Base-by-base conservation (phyloP, 2,329 filamentous ascomycete species). In the Fusarium liriodendri region DNA sequence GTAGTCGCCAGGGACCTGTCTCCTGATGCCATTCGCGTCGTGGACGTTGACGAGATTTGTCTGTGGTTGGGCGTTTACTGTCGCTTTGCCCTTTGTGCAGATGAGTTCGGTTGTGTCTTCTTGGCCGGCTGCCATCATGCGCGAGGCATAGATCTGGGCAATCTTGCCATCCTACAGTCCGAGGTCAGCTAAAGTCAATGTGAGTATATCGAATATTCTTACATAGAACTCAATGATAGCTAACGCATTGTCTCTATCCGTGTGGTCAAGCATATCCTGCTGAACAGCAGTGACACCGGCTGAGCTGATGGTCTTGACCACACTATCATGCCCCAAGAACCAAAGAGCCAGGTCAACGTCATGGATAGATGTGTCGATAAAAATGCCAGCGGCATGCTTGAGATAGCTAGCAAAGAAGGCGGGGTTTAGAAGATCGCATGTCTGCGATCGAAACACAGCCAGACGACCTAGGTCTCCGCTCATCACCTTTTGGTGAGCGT, bases 81-180 rank as follows among this genome's bases (percentile, higher is more conserved):
- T 47, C 14, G 55, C 20, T 6, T 59, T 60, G 18, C 52, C 62
- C 14, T 52, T 60, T 18, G 54, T 47, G 20, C 62, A 57, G 33
- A 65, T 65, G n/a, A 62, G 45, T 27, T 62, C 60, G 32, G 60
- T 54, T 16, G 60, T 62, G 60, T 62, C 60, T 32, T 62, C 60
- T 20, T 65, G 62, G 5, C 62, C 62, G 14, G 62, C 40, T 8
- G 62, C 62, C 62, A 65, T 65, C 29, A 65, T 65, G 22, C 62
- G 40, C 4, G 62, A 60, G 8, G 29, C 40, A n/a, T 50, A 65
- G 22, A 65, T 42, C 22, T 65, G 42, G 3, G 62, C 62, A 35
- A 65, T 54, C 18, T 65, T 65, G 5, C 55, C 62, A 9, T 37
- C 50, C 62, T 55, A 6, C 4, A 18, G 32, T 32, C n/a, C 2